Conservation (phyloP, 768 basidiomycete genomes). For the Collybia mongolica region DNA sequence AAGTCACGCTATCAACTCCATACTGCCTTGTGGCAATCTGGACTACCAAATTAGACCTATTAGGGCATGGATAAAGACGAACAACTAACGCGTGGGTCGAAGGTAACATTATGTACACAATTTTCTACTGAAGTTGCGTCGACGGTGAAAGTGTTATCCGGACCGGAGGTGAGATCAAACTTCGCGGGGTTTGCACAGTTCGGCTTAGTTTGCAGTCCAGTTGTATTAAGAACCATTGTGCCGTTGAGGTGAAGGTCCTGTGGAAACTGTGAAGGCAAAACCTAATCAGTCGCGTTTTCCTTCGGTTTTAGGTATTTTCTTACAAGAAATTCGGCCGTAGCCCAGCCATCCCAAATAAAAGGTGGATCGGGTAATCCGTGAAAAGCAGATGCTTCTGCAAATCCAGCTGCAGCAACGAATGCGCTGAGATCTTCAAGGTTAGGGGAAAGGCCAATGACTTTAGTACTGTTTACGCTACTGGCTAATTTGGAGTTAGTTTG, state of each 20-base stretch:
- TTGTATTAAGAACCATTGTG: slow-evolving; percentile 49
- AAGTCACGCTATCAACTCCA: slow-evolving; percentile 40
- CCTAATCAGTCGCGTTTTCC: neutral
- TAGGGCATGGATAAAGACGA: neutral
- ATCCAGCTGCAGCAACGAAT: slow-evolving; percentile 62
- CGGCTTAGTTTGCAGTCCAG: slow-evolving; percentile 43
- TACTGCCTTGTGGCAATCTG: slow-evolving; percentile 46
- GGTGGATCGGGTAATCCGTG: slow-evolving; percentile 54
- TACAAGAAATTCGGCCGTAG: slow-evolving; percentile 53
- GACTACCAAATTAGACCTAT: neutral
- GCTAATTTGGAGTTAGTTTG: slow-evolving; percentile 15
- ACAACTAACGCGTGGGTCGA: slow-evolving; percentile 33
- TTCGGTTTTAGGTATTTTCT: slow-evolving; percentile 1
- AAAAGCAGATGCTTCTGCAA: slow-evolving; percentile 42
- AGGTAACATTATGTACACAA: slow-evolving; percentile 37
- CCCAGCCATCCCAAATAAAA: slow-evolving; percentile 52
- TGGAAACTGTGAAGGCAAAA: slow-evolving; percentile 36
- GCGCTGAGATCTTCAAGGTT: slow-evolving; percentile 42
- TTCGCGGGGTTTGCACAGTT: slow-evolving; percentile 44
- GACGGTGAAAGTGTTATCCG: slow-evolving; percentile 31
- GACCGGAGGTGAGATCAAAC: slow-evolving; percentile 18
- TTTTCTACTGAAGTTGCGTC: slow-evolving; percentile 45
- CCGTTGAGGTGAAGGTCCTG: slow-evolving; percentile 45
- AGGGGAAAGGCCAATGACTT: slow-evolving; percentile 43
- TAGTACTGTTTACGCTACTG: slow-evolving; percentile 34